Conservation (phyloP, 805 yeast genomes). For the Lipomyces yamadae region DNA sequence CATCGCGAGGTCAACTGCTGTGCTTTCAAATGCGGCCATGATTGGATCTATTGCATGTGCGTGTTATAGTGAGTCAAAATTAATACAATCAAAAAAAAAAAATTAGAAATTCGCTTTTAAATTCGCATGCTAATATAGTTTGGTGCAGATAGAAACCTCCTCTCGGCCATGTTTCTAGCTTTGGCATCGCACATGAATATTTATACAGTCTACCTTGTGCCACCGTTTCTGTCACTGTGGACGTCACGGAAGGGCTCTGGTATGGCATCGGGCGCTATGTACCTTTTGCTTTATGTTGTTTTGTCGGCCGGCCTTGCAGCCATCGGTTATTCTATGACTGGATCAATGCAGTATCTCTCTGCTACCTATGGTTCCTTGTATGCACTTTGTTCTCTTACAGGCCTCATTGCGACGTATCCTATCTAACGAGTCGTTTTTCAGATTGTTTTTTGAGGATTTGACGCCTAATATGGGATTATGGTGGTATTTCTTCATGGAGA, state of each 20-base stretch:
- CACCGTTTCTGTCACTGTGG: slow-evolving; percentile 54
- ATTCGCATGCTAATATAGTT: background rate
- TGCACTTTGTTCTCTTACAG: background rate
- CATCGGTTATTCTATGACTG: slow-evolving; percentile 42
- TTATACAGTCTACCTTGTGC: slow-evolving; percentile 62
- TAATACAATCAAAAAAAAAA: background rate
- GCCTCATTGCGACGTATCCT: background rate
- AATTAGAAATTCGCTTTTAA: background rate
- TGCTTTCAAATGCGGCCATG: slow-evolving; percentile 64
- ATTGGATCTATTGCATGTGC: slow-evolving; percentile 54
- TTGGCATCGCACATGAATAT: slow-evolving; percentile 66
- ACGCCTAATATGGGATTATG: slow-evolving; percentile 92
- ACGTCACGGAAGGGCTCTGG: slow-evolving; percentile 1
- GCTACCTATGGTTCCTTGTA: slow-evolving; percentile 55
- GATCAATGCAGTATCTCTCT: slow-evolving; percentile 49
- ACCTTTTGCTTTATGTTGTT: slow-evolving; percentile 21
- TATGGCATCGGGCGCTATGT: background rate
- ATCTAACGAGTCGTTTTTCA: slow-evolving; percentile 38
- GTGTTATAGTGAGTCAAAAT: slow-evolving; percentile 44
- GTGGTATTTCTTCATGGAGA: slow-evolving; percentile 98
- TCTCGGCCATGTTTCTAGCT: slow-evolving; percentile 60
- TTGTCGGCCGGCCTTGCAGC: slow-evolving; percentile 34
- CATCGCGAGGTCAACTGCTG: slow-evolving; percentile 67
- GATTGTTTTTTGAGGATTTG: slow-evolving; percentile 67
- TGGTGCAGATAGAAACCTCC: slow-evolving; percentile 9